Evolutionary conservation across 2,329 filamentous ascomycete genomes (phyloP), one percentile per base, ranked within the genome.

Genomic region (Ophiostoma sp.): DNA sequence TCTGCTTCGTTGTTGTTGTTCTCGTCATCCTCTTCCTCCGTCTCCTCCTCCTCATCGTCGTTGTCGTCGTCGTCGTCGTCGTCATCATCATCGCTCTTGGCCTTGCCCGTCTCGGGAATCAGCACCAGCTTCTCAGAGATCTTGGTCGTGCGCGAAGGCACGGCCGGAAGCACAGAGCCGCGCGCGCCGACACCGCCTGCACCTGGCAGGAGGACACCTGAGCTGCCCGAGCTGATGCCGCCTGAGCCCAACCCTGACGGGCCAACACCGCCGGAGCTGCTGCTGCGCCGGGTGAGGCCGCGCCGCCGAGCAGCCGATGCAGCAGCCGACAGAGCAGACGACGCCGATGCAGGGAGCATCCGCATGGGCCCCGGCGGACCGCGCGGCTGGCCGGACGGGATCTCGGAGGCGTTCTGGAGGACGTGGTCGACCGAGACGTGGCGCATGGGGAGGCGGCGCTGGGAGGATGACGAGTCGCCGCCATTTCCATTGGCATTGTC

Each of bases 101-200:
- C 39, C 4, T 68, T 60, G 27, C 41, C 68, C 27, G 71, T 90
- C 77, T 97, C 94, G 0, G 95, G 95, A 17, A 99, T 85, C 48
- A 98, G 83, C 0, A 99, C 95, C n/a, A 99, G 84, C 80, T 98
- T 98, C 82, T 98, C 93, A 79, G 92, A 97, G 73, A 96, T 90
- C 79, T 98, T 97, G 36, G 93, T 96, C 52, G 93, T 96, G 69
- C 95, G 87, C 6, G 92, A 90, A 0, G 94, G 95, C 74, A 97
- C 81, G 64, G 83, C 85, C 70, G 87, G 84, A 75, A 82, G 65
- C 10, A 67, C 65, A 15, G 64, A 35, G 20, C 64, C 33, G 13
- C 57, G 57, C 15, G 27, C 57, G 3, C 64, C 60, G 3, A 64
- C 60, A 11, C 60, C 81, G 72, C 84, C 85, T 4, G 75, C 74